phyloP scores from a whole-genome alignment of 805 yeast genomes.

The Sungouiella thailandica region DNA sequence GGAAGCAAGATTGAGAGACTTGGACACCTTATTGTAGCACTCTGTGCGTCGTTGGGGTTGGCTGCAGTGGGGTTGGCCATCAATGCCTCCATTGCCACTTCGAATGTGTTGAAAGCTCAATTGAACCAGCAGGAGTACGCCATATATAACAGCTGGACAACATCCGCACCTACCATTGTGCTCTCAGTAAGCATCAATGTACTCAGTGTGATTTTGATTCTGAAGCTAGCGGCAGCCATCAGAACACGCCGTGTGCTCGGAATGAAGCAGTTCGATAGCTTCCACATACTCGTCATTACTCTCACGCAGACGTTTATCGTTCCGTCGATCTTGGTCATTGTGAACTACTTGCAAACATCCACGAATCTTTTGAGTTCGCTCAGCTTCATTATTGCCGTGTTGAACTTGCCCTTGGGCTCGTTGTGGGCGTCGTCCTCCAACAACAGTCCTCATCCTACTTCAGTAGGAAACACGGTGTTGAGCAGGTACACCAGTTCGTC shows the following conservation, averaged over 20 bases:
- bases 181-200: conserved; percentile 66
- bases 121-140: conserved; percentile 14
- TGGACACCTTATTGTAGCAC: conserved; percentile 31
- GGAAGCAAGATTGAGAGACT: conserved; percentile 45
- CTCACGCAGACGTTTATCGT: conserved; percentile 73
- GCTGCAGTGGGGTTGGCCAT: conserved; percentile 59
- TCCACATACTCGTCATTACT: conserved; percentile 79
- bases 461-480: conserved; percentile 13
- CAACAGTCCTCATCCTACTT: conserved; percentile 28
- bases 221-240: conserved; percentile 67
- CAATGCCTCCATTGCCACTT: conserved; percentile 24
- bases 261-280: conserved; percentile 72
- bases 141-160: too few relatives aligned
- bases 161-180: conserved; percentile 54
- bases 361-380: conserved; percentile 43
- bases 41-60: conserved; percentile 41
- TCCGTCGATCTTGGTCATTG: conserved; percentile 66
- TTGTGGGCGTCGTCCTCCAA: conserved; percentile 82
- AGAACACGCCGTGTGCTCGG: conserved; percentile 74
- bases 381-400: conserved; percentile 56
- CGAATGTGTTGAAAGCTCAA: not conserved
- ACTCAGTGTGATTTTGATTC: conserved; percentile 53
- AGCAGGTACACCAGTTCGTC: conserved; percentile 9
- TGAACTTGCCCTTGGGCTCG: conserved; percentile 77
- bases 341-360: conserved; percentile 41